Percentiles rank a stretch among this genome's conserved stretches.
Conservation (phyloP, 2,329 filamentous ascomycete genomes). For the Paramyrothecium roridum region DNA sequence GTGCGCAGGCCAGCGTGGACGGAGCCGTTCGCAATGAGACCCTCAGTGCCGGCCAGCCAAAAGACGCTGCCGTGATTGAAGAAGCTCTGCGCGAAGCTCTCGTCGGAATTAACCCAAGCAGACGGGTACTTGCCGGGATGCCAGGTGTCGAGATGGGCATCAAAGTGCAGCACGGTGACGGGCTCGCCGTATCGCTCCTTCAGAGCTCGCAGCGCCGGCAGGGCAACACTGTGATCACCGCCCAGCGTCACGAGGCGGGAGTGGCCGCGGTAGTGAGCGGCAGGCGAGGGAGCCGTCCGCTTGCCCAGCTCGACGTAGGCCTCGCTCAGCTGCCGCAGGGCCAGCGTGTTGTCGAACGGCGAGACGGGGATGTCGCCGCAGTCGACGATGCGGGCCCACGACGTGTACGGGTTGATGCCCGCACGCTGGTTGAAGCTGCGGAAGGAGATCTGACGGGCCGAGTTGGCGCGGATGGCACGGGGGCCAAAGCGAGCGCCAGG, state of each 20-base stretch:
- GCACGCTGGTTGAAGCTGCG: slow-evolving; percentile 73
- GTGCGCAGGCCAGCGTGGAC: slow-evolving; percentile 79
- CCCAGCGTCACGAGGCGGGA: slow-evolving; percentile 59
- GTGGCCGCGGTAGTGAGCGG: slow-evolving; percentile 28
- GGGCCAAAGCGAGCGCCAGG: slow-evolving; percentile 72
- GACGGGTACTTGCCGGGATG: slow-evolving; percentile 72
- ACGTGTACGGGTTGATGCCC: slow-evolving; percentile 72
- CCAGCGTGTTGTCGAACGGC: slow-evolving; percentile 76
- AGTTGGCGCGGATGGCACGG: slow-evolving; percentile 76
- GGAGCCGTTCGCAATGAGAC: slow-evolving; percentile 68
- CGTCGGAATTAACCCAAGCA: slow-evolving; percentile 49
- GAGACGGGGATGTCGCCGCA: slow-evolving; percentile 83
- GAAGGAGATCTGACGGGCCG: slow-evolving; percentile 70
- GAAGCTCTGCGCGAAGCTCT: slow-evolving; percentile 29
- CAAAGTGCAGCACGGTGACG: slow-evolving; percentile 67
- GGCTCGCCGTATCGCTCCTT: slow-evolving; percentile 54
- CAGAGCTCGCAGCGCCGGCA: slow-evolving; percentile 64
- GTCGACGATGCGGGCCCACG: slow-evolving; percentile 74
- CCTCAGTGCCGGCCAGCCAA: slow-evolving; percentile 76
- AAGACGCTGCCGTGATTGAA: slow-evolving; percentile 88
- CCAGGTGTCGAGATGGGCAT: slow-evolving; percentile 74
- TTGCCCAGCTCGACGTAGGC: slow-evolving; percentile 66
- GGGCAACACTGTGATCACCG: slow-evolving; percentile 65
- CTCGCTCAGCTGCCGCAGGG: slow-evolving; percentile 73
- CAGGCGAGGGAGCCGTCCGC: slow-evolving; percentile 27